phyloP scores from a whole-genome alignment of 129 eudicot species.

The Tagetes patula region DNA sequence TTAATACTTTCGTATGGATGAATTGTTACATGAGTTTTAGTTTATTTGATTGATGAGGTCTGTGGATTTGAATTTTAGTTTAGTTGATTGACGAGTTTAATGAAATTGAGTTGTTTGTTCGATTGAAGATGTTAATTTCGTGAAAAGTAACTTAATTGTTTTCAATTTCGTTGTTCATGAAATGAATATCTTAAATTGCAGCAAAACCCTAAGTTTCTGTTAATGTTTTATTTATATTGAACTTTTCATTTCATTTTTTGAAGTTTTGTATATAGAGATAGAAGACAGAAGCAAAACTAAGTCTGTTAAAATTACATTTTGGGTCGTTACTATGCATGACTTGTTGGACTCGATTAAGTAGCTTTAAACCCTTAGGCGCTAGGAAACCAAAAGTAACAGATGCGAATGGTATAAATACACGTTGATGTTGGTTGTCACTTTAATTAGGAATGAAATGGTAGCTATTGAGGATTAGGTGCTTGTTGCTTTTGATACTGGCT shows the following conservation, averaged over 20 bases:
- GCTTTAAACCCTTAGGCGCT: too few relatives aligned
- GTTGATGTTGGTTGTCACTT: too few relatives aligned
- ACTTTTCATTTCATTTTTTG: too few relatives aligned
- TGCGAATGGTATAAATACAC: too few relatives aligned
- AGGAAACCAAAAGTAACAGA: too few relatives aligned
- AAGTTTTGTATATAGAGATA: too few relatives aligned
- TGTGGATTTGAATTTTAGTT: neutral
- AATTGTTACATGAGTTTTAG: neutral
- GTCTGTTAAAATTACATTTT: too few relatives aligned
- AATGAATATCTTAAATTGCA: neutral
- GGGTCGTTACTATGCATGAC: too few relatives aligned
- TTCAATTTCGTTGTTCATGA: neutral
- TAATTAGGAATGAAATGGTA: neutral
- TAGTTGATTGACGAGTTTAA: too few relatives aligned
- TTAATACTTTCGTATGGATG: neutral
- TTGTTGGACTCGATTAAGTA: too few relatives aligned
- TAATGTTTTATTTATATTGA: too few relatives aligned
- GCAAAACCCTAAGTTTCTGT: neutral
- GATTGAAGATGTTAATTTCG: constrained; percentile 2
- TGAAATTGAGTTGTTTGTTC: neutral
- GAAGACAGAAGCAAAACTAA: too few relatives aligned
- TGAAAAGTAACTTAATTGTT: neutral
- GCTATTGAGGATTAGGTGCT: neutral
- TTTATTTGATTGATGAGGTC: neutral
- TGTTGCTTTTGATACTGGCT: neutral